A percentile compares a stretch with the other conserved stretches of the same genome.
These are phyloP conservation scores for Amaranthus hypochondriacus DNA, from an alignment of 148 eudicot species.

Conservation along the genomic window DNA sequence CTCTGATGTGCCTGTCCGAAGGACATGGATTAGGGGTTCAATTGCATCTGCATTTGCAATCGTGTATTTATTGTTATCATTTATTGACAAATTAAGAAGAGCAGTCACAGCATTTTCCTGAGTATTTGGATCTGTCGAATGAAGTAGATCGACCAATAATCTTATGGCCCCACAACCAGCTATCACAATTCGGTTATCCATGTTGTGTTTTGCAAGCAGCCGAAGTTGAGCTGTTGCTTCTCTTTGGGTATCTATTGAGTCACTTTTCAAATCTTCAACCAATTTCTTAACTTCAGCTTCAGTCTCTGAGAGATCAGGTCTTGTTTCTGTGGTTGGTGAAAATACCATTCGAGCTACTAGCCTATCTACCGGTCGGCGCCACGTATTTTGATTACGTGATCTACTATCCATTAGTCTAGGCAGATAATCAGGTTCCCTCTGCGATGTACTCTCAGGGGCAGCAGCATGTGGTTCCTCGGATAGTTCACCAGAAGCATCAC, in stretches of 20 bases:
- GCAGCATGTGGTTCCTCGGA: conserved; percentile 36
- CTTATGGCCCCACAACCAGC: conserved; percentile 71
- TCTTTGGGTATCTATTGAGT: conserved; percentile 53
- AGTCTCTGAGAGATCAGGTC: conserved; percentile 62
- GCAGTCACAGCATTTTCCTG: conserved; percentile 87
- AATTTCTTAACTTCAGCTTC: conserved; percentile 56
- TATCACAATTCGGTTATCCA: conserved; percentile 81
- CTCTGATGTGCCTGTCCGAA: conserved; percentile 73
- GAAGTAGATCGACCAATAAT: conserved; percentile 60
- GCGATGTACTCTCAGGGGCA: conserved; percentile 31
- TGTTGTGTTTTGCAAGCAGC: conserved; percentile 75
- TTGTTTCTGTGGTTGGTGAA: conserved; percentile 54
- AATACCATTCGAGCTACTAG: conserved; percentile 56
- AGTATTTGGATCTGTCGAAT: conserved; percentile 45
- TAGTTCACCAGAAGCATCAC: conserved; percentile 66
- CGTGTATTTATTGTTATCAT: conserved; percentile 74
- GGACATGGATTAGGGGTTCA: conserved; percentile 78
- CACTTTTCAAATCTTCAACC: conserved; percentile 55
- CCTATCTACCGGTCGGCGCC: conserved; percentile 66
- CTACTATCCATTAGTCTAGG: conserved; percentile 44
- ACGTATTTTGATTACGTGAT: conserved; percentile 48
- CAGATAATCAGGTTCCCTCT: conserved; percentile 41
- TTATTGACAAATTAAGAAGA: conserved; percentile 77
- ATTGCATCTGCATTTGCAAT: conserved; percentile 76
- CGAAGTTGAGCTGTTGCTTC: conserved; percentile 60